These are phyloP conservation scores for Hypericum androsaemum DNA, from an alignment of 345 rosid species.

Conservation along the genomic window DNA sequence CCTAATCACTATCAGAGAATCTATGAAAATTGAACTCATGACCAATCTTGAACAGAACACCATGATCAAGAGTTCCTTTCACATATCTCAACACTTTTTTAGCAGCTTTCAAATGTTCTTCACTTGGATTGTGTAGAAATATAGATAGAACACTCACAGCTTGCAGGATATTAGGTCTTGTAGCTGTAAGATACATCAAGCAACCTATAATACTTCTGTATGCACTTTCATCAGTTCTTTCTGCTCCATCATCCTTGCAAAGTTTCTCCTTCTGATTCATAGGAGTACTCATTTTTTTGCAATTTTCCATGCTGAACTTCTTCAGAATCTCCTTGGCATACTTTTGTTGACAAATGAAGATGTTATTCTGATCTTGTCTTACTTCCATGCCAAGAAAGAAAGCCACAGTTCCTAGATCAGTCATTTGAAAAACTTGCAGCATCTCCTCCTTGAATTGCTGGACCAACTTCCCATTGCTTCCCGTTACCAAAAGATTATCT, in stretches of 20 bases:
- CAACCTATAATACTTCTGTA: conserved; percentile 1
- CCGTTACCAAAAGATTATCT: background rate
- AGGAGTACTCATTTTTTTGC: background rate
- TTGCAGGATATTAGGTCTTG: background rate
- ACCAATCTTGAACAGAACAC: no score
- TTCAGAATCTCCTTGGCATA: background rate
- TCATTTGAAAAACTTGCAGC: background rate
- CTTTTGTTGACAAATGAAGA: background rate
- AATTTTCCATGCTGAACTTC: background rate
- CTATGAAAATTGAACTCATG: no score
- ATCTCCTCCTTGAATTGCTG: background rate
- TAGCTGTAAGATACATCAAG: background rate
- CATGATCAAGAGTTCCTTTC: no score
- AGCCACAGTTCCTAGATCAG: background rate
- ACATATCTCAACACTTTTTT: no score
- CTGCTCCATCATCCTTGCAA: background rate
- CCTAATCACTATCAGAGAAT: background rate
- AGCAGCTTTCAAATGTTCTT: background rate
- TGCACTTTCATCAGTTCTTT: background rate
- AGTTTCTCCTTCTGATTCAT: conserved; percentile 3
- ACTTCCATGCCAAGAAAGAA: background rate
- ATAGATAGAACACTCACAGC: background rate
- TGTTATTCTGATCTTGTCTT: background rate
- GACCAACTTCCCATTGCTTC: background rate
- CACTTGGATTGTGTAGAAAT: background rate